phyloP scores from a whole-genome alignment of 2,329 filamentous ascomycete genomes.

The Fusarium anguioides region DNA sequence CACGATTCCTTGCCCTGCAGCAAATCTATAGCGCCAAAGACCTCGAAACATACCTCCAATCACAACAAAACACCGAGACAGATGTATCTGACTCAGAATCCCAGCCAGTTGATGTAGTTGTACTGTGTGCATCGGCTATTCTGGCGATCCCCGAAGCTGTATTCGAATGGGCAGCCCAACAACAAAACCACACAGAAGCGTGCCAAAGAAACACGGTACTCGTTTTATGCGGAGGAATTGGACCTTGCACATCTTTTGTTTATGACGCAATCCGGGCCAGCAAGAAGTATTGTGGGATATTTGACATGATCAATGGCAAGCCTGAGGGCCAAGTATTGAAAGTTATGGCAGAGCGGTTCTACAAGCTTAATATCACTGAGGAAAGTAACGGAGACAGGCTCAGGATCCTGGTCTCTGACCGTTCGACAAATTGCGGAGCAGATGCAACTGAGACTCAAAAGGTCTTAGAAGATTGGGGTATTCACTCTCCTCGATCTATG shows the following conservation, averaged over 20 bases:
- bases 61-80: accelerated
- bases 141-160: slow-evolving; percentile 21
- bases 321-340: slow-evolving; percentile 21
- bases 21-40: slow-evolving; percentile 25
- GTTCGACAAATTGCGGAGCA: not conserved
- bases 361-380: not conserved
- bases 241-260: slow-evolving; percentile 8
- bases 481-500: not conserved
- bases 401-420: not conserved
- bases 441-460: not conserved
- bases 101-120: not conserved
- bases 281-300: not conserved
- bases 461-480: accelerated
- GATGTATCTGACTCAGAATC: accelerated
- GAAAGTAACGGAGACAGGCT: accelerated
- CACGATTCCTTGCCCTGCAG: not conserved
- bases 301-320: not conserved
- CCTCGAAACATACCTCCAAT: not conserved
- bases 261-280: slow-evolving; percentile 13
- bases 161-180: not conserved
- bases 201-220: not conserved
- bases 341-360: slow-evolving; percentile 4
- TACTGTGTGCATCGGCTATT: slow-evolving; percentile 15
- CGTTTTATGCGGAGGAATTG: slow-evolving; percentile 6
- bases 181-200: accelerated